phyloP scores from a whole-genome alignment of 257 asterid genomes.

The Ehretia macrophylla region DNA sequence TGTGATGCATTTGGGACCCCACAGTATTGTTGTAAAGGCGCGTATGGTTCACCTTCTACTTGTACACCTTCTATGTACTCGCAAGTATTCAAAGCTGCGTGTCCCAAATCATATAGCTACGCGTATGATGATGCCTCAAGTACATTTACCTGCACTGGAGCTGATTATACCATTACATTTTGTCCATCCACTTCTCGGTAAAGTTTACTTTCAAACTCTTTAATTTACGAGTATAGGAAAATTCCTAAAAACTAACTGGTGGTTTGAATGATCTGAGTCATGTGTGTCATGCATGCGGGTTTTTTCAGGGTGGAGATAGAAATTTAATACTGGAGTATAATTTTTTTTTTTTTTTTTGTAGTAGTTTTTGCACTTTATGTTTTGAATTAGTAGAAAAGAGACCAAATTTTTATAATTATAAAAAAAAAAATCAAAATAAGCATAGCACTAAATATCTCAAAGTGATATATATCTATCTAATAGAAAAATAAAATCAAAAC shows the following conservation, averaged over 20 bases:
- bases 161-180: slow-evolving; percentile 27
- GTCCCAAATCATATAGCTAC: slow-evolving; percentile 31
- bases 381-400: no score
- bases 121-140: slow-evolving; percentile 36
- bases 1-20: slow-evolving; percentile 33
- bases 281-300: neutral
- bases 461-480: no score
- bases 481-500: no score
- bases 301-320: no score
- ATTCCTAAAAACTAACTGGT: no score
- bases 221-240: no score
- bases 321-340: no score
- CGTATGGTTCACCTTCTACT: slow-evolving; percentile 21
- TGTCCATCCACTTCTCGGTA: slow-evolving; percentile 17
- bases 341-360: no score
- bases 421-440: no score
- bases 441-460: no score
- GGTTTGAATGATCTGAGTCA: neutral
- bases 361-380: no score
- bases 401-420: no score
- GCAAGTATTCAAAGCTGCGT: slow-evolving; percentile 24
- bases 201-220: neutral
- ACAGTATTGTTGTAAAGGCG: slow-evolving; percentile 34
- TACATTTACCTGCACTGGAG: slow-evolving; percentile 29
- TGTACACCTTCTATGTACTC: slow-evolving; percentile 32